Evolutionary conservation across 257 asterid species (phyloP), one percentile per base, ranked within the genome.

Genomic region (Fraxinus quadrangulata): DNA sequence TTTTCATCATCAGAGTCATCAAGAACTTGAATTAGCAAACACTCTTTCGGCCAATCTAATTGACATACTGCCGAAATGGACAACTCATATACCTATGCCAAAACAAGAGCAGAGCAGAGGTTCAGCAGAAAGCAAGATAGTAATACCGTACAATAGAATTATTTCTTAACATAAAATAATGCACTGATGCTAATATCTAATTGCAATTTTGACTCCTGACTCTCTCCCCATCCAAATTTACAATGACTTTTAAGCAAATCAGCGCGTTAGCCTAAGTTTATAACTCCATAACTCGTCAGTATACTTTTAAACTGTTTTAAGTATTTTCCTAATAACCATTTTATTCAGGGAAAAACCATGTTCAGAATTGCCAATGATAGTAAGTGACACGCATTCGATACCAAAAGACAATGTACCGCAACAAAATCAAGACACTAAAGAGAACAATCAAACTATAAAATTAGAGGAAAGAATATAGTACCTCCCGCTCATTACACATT

Each of bases 401-500:
- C 24, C 8, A 54, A 1, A 54, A 54, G 65, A 23, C 68, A 23
- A 26, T 24, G 3, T 24, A 45, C 75, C 9, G 26, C 11, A 45
- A n/a, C 51, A 51, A 54, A 70, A 28, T 5, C 13, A 75, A 70
- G 14, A 3, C 47, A 73, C 42, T 51, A 6, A 13, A 67, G 1
- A 34, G 39, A 33, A 73, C 45, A 13, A 37, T 16, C 2, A 30
- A 51, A n/a, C 1, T 23, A 61, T 36, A 80, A 42, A 33, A 28
- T 8, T 4, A 12, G 23, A 83, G 61, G 69, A 67, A 24, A 81
- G 28, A 66, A 75, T 45, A 6, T 11, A 65, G 42, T 85, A 89
- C 93, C 96, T 90, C 96, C 49, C 84, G 76, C 81, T 90, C 96
- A 23, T 90, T 90, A 82, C 96, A 89, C 96, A 90, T 90, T 47